Conservation (phyloP, 768 basidiomycete species). For the Russula ochroleuca region DNA sequence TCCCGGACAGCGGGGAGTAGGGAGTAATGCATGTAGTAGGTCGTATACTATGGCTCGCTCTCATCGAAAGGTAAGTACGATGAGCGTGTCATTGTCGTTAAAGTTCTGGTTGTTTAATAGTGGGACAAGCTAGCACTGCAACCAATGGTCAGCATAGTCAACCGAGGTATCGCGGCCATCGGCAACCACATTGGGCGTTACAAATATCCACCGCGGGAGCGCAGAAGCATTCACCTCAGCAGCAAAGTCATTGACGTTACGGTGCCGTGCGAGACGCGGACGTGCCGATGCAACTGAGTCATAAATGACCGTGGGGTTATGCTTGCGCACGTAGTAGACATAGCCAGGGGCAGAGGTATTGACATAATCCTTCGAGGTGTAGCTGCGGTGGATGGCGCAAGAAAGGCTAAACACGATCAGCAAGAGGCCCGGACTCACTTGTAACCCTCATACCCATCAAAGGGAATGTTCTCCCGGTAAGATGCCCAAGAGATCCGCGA, state of each 20-base stretch:
- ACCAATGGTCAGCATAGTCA: slow-evolving; percentile 45
- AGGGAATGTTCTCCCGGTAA: slow-evolving; percentile 58
- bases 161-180: slow-evolving; percentile 59
- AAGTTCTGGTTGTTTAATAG: slow-evolving; percentile 48
- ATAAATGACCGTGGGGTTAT: slow-evolving; percentile 50
- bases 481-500: slow-evolving; percentile 60
- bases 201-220: slow-evolving; percentile 56
- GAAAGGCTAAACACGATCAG: not conserved
- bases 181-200: slow-evolving; percentile 57
- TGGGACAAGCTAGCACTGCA: slow-evolving; percentile 49
- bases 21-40: slow-evolving; percentile 61
- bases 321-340: slow-evolving; percentile 54
- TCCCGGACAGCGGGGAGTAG: slow-evolving; percentile 52
- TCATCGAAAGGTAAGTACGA: slow-evolving; percentile 59
- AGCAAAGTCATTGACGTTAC: slow-evolving; percentile 62
- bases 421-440: slow-evolving; percentile 13
- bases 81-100: slow-evolving; percentile 51
- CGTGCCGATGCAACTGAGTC: slow-evolving; percentile 46
- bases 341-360: slow-evolving; percentile 37
- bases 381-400: slow-evolving; percentile 31
- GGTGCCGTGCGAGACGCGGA: slow-evolving; percentile 40
- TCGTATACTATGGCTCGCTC: no score
- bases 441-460: slow-evolving; percentile 40
- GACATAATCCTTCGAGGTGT: slow-evolving; percentile 38
- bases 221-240: slow-evolving; percentile 47